Conservation (phyloP, 139 green algal genomes). For the Pseudopediastrum boryanum region DNA sequence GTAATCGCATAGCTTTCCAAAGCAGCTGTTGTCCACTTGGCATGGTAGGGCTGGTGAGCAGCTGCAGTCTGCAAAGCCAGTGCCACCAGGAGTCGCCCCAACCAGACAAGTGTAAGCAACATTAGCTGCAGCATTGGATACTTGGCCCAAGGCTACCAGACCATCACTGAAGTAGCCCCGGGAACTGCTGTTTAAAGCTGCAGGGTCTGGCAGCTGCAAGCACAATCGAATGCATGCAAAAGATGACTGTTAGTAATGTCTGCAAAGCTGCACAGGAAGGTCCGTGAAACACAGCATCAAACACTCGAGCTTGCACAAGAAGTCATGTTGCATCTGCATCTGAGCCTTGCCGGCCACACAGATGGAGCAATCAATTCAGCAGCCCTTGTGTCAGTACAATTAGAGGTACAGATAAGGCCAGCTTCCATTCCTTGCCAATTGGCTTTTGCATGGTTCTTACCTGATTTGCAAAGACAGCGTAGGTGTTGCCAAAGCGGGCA, state of each 20-base stretch:
- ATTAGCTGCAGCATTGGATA: neutral
- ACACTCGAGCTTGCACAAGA: too few species aligned
- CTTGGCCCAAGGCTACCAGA: neutral
- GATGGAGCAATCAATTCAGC: too few species aligned
- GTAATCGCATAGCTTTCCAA: conserved; percentile 37
- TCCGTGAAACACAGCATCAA: too few species aligned
- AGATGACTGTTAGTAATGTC: neutral
- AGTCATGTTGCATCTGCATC: too few species aligned
- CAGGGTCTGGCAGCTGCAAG: neutral
- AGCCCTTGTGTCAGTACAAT: too few species aligned
- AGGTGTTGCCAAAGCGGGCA: conserved; percentile 19
- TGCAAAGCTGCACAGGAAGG: too few species aligned
- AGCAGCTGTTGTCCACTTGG: conserved; percentile 34
- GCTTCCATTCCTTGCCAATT: too few species aligned
- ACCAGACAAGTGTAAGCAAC: conserved; percentile 11
- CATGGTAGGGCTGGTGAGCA: conserved; percentile 6
- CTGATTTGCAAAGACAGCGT: conserved; percentile 16
- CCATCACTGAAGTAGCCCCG: neutral
- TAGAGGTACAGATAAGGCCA: too few species aligned
- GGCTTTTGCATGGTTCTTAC: too few species aligned
- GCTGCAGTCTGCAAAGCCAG: neutral
- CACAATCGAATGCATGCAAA: neutral
- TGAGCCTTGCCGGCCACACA: too few species aligned
- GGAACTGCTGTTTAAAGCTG: neutral
- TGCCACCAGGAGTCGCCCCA: conserved; percentile 2